Evolutionary conservation across 108 stramenopile genomes (phyloP), one percentile per base, ranked within the genome.

Genomic region (Stephanodiscus minutulus): DNA sequence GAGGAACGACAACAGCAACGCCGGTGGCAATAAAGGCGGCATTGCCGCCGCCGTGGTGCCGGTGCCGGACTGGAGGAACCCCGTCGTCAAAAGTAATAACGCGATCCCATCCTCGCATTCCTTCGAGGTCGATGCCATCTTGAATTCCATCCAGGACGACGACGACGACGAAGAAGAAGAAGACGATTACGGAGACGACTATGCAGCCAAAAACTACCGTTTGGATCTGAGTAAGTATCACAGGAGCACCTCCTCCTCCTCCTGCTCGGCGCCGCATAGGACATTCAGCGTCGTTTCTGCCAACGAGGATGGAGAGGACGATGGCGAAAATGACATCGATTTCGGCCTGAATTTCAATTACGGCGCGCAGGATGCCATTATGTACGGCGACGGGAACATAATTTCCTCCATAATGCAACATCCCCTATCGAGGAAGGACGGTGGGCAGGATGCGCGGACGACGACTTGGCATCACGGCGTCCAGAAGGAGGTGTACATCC

Each of bases 101-200:
- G 17, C 28, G 35, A n/a, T 77, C 63, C 25, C 55, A 56, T 56
- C 11, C 31, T 27, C 29, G 3, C 70, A 78, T 71, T 78, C 70
- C 44, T 66, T 68, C 60, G 82, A 83, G 31, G 78, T 83, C 13
- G 82, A 83, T 80, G 77, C 79, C 53, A 83, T 83, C 61, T 74
- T 83, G 17, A 56, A 71, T 46, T 76, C 82, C 0, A 49, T 76
- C 21, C 27, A 60, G 39, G 72, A 73, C 41, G 75, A 72, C 21
- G 80, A 81, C 35, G 75, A 76, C 29, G 50, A 70, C 17, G 65
- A 68, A 28, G 63, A 78, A 0, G 54, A 73, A 1, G 53, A 62
- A 12, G 18, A 73, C 11, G 29, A 58, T 52, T 1, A 15, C n/a
- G n/a, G n/a, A n/a, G 35, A 36, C 7, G 10, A 41, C 11, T 13